A percentile compares a stretch with the other conserved stretches of the same genome.
Evolutionary conservation across 2,329 filamentous ascomycete genomes (phyloP).

Genomic region (Aureobasidium sp.): DNA sequence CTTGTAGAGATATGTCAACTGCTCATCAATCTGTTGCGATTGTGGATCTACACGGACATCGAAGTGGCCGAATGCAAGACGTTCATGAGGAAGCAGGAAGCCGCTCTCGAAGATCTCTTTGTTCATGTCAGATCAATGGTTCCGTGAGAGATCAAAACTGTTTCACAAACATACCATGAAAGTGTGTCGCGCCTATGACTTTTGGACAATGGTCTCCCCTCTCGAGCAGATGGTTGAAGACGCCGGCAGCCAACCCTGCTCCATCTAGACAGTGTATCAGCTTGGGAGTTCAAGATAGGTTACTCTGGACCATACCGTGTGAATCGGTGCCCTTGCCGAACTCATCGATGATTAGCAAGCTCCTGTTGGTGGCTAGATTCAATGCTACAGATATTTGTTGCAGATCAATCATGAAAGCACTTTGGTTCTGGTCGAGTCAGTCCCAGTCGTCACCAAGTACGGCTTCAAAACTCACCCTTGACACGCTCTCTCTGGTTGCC

Average conservation of each 20-base stretch:
- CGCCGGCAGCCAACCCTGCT: slow-evolving; percentile 55
- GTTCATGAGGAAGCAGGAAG: slow-evolving; percentile 45
- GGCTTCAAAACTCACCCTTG: slow-evolving; percentile 34
- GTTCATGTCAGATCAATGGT: slow-evolving; percentile 16
- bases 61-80: slow-evolving; percentile 62
- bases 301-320: slow-evolving; percentile 32
- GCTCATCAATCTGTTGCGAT: slow-evolving; percentile 48
- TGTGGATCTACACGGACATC: slow-evolving; percentile 55
- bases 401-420: slow-evolving; percentile 72
- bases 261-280: slow-evolving; percentile 41
- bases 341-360: slow-evolving; percentile 85
- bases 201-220: slow-evolving; percentile 47
- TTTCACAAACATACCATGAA: slow-evolving; percentile 42
- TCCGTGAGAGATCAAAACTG: slow-evolving; percentile 27
- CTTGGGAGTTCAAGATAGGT: neutral
- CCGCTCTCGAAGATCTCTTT: slow-evolving; percentile 63
- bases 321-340: slow-evolving; percentile 68
- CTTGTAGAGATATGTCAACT: slow-evolving; percentile 70
- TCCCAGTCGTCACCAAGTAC: neutral
- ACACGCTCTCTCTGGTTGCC: slow-evolving; percentile 63
- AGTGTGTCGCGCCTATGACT: slow-evolving; percentile 56
- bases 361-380: slow-evolving; percentile 65
- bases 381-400: slow-evolving; percentile 77
- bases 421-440: slow-evolving; percentile 42
- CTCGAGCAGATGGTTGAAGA: slow-evolving; percentile 51